These are phyloP conservation scores for Tritrichomonas foetus DNA, from an alignment of 208 protist species.

Conservation along the genomic window DNA sequence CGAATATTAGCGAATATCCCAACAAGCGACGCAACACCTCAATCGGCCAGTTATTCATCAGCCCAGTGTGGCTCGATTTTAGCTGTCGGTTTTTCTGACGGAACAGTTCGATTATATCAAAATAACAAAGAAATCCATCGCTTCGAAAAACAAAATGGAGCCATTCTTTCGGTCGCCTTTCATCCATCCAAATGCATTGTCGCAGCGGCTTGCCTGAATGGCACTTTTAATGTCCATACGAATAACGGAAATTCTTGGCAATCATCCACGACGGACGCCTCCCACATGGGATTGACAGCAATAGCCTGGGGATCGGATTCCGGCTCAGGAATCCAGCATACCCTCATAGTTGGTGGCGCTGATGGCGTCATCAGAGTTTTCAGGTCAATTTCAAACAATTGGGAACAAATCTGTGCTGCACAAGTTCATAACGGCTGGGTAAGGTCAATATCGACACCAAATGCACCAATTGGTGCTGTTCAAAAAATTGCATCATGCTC, in stretches of 20 bases:
- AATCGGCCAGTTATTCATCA: not conserved
- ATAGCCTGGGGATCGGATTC: not conserved
- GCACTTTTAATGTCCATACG: conserved; percentile 3
- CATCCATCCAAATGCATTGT: not conserved
- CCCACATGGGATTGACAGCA: not conserved
- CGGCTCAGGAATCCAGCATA: not conserved
- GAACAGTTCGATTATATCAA: not conserved
- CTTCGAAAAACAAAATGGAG: not conserved
- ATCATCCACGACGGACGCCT: not conserved
- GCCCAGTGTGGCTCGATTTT: not conserved
- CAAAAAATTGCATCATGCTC: not conserved
- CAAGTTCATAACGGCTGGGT: conserved; percentile 21
- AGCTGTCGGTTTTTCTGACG: not conserved
- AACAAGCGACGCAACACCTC: not conserved
- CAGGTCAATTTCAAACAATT: not conserved
- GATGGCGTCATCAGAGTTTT: not conserved
- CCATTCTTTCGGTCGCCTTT: not conserved
- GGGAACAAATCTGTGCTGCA: not conserved
- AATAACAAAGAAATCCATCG: not conserved
- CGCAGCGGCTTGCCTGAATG: not conserved
- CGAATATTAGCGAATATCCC: not conserved
- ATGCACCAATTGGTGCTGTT: not conserved
- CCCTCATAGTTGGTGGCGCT: not conserved
- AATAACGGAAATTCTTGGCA: not conserved
- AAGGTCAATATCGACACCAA: not conserved